Conservation (phyloP, 108 stramenopile genomes). For the Skeletonema menzelii region DNA sequence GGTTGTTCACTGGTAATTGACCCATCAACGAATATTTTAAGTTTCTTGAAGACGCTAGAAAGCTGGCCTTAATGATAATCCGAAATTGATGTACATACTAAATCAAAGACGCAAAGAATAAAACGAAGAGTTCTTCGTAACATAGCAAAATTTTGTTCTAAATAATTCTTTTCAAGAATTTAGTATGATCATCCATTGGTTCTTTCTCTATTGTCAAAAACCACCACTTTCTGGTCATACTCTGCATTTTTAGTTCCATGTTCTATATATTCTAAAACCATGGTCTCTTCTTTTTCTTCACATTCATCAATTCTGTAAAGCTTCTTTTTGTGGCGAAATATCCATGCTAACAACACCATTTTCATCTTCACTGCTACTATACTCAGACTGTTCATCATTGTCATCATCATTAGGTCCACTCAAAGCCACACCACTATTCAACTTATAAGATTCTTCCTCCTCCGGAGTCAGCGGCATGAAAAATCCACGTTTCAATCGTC, state of each 20-base stretch:
- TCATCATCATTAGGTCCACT: neutral
- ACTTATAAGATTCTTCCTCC: neutral
- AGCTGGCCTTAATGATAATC: too few relatives aligned
- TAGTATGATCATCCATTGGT: too few relatives aligned
- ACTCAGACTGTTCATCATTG: neutral
- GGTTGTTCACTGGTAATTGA: constrained; percentile 9
- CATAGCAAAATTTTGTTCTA: too few relatives aligned
- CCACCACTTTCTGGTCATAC: too few relatives aligned
- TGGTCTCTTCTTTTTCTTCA: neutral
- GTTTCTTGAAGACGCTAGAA: too few relatives aligned
- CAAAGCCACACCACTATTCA: neutral
- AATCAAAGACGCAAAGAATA: too few relatives aligned
- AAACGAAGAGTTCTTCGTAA: too few relatives aligned
- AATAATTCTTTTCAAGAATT: too few relatives aligned
- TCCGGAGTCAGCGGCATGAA: constrained; percentile 18
- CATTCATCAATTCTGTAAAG: neutral
- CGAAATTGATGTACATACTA: too few relatives aligned
- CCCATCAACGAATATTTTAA: too few relatives aligned
- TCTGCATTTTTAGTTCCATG: neutral
- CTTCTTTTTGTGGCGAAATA: neutral
- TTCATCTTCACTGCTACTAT: neutral
- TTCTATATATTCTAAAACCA: neutral
- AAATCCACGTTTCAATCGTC: constrained; percentile 16
- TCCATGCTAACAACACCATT: neutral
- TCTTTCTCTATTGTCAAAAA: too few relatives aligned